These are phyloP conservation scores for Citrus medica DNA, from an alignment of 345 rosid genomes.

Conservation along the genomic window DNA sequence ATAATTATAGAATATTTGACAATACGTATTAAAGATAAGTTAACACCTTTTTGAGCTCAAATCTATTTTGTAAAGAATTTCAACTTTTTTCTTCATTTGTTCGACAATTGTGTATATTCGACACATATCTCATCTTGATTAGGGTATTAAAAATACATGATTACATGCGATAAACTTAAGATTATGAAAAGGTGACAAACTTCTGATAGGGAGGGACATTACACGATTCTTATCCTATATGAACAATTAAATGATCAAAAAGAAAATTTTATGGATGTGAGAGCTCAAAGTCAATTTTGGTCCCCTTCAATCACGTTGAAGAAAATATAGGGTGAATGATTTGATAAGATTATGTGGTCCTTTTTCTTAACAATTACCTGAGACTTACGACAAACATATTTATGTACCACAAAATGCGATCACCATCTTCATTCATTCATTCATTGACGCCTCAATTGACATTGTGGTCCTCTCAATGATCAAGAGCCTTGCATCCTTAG, in stretches of 20 bases:
- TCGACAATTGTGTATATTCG: neutral
- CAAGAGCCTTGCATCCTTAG: too few relatives aligned
- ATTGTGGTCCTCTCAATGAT: conserved; percentile 21
- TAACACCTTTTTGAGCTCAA: too few relatives aligned
- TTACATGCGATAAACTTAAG: neutral
- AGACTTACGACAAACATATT: neutral
- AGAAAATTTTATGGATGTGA: neutral
- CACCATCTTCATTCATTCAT: neutral
- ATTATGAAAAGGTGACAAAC: neutral
- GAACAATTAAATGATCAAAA: too few relatives aligned
- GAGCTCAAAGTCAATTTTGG: conserved; percentile 12
- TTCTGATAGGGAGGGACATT: neutral
- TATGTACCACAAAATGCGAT: conserved; percentile 16
- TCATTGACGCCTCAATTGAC: neutral
- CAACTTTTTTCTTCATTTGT: neutral
- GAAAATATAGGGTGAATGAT: conserved; percentile 21
- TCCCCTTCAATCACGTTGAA: conserved; percentile 8
- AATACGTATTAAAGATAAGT: too few relatives aligned
- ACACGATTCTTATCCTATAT: neutral
- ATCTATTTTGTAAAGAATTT: too few relatives aligned
- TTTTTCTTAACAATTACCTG: neutral
- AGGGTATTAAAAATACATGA: too few relatives aligned
- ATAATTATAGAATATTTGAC: too few relatives aligned
- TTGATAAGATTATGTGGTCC: conserved; percentile 39
- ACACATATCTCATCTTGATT: neutral